Conservation (phyloP, 2,329 filamentous ascomycete genomes). For the Ophiocordyceps polyrhachis-furcata region DNA sequence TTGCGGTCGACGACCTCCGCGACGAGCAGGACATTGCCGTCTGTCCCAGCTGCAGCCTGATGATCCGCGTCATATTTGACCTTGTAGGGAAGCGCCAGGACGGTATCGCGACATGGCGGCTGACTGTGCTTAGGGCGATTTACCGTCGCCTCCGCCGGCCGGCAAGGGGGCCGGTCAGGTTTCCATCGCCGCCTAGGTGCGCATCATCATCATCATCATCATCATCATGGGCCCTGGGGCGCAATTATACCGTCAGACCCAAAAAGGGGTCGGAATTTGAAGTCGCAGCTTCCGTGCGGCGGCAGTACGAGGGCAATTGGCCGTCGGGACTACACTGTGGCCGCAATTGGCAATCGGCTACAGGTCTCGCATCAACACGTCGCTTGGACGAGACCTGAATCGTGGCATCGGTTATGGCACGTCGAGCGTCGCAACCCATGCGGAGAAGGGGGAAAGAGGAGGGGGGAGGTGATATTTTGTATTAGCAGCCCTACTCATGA, state of each 20-base stretch:
- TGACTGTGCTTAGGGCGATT: slow-evolving; percentile 18
- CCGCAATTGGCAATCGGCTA: too few species aligned
- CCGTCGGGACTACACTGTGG: too few species aligned
- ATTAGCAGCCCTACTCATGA: slow-evolving; percentile 1
- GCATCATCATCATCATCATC: neutral
- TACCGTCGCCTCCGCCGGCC: slow-evolving; percentile 20
- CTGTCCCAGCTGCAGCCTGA: slow-evolving; percentile 90
- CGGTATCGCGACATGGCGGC: neutral
- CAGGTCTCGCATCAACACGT: neutral
- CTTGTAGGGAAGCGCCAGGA: slow-evolving; percentile 30
- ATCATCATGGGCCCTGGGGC: too few species aligned
- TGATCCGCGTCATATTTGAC: slow-evolving; percentile 92
- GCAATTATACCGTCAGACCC: too few species aligned
- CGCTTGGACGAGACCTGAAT: neutral
- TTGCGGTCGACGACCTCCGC: slow-evolving; percentile 61
- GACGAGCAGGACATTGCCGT: slow-evolving; percentile 92
- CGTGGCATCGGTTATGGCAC: neutral
- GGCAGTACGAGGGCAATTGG: too few species aligned
- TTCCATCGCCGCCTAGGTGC: slow-evolving; percentile 19
- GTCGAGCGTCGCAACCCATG: neutral
- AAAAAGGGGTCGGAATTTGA: too few species aligned
- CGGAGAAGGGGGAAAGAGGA: neutral
- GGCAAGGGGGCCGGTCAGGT: slow-evolving; percentile 16
- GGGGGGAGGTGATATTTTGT: neutral
- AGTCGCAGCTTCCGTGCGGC: too few species aligned